Percentiles rank a stretch among this genome's conserved stretches.
Evolutionary conservation across 2,329 filamentous ascomycete genomes (phyloP).

Genomic region (Pseudogymnoascus sp.): DNA sequence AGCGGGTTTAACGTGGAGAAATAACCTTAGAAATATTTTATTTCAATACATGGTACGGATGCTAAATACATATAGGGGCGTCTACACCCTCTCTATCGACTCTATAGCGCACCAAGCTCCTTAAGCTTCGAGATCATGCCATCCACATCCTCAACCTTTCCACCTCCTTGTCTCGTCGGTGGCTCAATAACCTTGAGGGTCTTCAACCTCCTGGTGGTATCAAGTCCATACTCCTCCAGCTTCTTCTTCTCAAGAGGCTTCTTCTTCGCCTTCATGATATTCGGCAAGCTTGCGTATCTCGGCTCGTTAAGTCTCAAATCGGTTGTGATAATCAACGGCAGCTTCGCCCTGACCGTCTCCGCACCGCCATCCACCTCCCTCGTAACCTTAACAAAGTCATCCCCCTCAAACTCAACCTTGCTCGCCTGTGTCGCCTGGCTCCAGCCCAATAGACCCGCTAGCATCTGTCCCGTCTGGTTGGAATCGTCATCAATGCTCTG

Average conservation of each 20-base stretch:
- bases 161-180: conserved; percentile 77
- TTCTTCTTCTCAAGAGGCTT: conserved; percentile 94
- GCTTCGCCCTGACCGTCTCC: conserved; percentile 75
- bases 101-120: conserved; percentile 80
- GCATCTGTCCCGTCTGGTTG: conserved; percentile 95
- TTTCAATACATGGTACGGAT: conserved; percentile 1
- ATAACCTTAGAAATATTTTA: not conserved
- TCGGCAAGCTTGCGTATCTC: conserved; percentile 87
- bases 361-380: conserved; percentile 93
- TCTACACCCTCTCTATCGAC: conserved; percentile 5
- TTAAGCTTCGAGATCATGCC: conserved; percentile 91
- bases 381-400: conserved; percentile 67
- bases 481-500: conserved; percentile 97
- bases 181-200: conserved; percentile 87
- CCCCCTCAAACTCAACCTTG: conserved; percentile 66
- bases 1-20: not conserved
- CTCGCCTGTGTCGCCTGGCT: conserved; percentile 89
- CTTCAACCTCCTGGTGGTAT: conserved; percentile 70
- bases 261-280: conserved; percentile 99
- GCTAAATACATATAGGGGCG: not conserved
- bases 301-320: conserved; percentile 93
- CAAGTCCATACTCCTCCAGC: conserved; percentile 71
- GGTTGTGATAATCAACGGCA: conserved; percentile 92
- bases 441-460: conserved; percentile 87
- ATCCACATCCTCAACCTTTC: conserved; percentile 95